Percentiles rank a stretch among this genome's conserved stretches.
Conservation (phyloP, 192 early-diverging fungal species). For the Umbelopsis vinacea region DNA sequence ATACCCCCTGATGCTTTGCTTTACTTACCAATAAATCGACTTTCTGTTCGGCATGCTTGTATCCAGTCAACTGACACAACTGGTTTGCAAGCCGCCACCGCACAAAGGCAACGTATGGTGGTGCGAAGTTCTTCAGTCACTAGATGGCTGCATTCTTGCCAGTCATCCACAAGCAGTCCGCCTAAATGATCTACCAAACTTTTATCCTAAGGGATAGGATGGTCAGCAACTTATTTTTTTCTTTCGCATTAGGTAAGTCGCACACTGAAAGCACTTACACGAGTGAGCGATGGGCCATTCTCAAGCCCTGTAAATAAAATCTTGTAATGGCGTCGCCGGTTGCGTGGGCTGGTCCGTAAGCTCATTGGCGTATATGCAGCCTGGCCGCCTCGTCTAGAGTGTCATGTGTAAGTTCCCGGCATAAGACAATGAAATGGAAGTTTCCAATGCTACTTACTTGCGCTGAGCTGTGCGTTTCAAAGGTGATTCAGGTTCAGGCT, state of each 20-base stretch:
- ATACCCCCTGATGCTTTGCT: not conserved
- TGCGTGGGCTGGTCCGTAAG: not conserved
- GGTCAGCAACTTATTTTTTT: not conserved
- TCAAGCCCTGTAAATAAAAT: not conserved
- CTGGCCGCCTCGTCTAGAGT: not conserved
- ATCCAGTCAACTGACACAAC: conserved; percentile 13
- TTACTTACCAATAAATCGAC: conserved; percentile 15
- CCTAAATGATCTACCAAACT: conserved; percentile 14
- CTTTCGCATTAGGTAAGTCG: too few species aligned
- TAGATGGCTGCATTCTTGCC: conserved; percentile 14
- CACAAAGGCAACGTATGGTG: conserved; percentile 6
- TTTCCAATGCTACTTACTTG: not conserved
- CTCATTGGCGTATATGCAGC: not conserved
- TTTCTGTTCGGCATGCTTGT: not conserved
- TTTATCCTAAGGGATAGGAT: not conserved
- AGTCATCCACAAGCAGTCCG: not conserved
- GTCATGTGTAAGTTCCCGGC: not conserved
- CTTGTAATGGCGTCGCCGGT: not conserved
- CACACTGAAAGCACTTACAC: not conserved
- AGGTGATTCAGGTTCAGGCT: not conserved
- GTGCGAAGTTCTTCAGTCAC: conserved; percentile 12
- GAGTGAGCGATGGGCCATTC: not conserved
- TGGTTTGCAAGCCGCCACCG: not conserved
- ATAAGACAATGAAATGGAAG: too few species aligned
- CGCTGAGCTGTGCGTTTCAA: not conserved